Evolutionary conservation across 106 monocot genomes (phyloP).

Genomic region (Iris macrosiphon): DNA sequence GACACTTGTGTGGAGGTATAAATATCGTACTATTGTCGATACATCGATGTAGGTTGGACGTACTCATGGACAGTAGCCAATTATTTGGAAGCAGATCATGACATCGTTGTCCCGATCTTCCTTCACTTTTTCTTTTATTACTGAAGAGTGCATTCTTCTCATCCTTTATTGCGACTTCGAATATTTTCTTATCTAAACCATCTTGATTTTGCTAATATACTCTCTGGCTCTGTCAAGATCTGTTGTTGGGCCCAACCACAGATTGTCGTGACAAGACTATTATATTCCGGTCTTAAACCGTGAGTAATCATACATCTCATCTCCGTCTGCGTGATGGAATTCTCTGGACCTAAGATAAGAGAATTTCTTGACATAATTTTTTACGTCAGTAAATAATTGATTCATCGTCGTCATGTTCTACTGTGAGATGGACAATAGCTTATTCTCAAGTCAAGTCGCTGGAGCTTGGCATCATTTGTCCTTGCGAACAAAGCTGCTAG

Average conservation of each 20-base stretch:
- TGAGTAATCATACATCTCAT: conserved; percentile 1
- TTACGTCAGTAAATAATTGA: background rate
- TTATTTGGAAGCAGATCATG: too few relatives aligned
- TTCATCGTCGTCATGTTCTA: background rate
- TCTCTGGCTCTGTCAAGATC: background rate
- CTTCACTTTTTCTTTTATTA: background rate
- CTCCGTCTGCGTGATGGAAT: background rate
- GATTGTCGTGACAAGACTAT: background rate
- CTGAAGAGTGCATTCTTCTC: background rate
- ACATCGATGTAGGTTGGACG: too few relatives aligned
- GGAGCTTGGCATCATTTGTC: background rate
- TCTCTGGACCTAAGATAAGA: background rate
- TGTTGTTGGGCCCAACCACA: background rate
- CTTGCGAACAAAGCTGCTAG: background rate
- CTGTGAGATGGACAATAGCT: background rate
- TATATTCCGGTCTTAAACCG: background rate
- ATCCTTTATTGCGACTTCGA: background rate
- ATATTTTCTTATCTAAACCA: background rate
- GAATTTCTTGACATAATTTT: background rate
- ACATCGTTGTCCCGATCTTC: too few relatives aligned
- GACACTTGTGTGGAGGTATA: too few relatives aligned
- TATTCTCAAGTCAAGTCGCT: background rate
- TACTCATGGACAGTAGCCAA: too few relatives aligned
- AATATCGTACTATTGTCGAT: too few relatives aligned
- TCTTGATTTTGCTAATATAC: background rate